Percentiles rank a stretch among this genome's conserved stretches.
These are phyloP conservation scores for Eucalyptus cladocalyx DNA, from an alignment of 345 rosid genomes.

Conservation along the genomic window DNA sequence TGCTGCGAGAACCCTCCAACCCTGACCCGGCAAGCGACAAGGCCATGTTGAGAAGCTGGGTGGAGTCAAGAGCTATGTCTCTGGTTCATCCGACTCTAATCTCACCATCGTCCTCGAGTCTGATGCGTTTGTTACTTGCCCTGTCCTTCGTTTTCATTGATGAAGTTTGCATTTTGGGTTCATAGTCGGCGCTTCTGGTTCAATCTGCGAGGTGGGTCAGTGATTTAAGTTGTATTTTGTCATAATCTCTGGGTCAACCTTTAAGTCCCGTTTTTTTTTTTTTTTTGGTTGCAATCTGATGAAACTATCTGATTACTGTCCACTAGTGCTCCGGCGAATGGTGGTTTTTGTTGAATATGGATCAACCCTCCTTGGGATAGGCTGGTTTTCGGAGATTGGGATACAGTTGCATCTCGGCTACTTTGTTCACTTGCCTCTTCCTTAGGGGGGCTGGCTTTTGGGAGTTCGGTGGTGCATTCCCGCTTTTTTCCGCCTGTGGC, in stretches of 20 bases:
- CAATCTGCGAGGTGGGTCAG: background rate
- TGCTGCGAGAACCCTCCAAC: slow-evolving; percentile 68
- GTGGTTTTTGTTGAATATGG: no score
- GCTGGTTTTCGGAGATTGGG: no score
- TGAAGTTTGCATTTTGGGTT: background rate
- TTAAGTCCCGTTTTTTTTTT: background rate
- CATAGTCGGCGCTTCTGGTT: background rate
- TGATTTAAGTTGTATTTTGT: background rate
- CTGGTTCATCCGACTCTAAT: slow-evolving; percentile 45
- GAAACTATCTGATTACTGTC: background rate
- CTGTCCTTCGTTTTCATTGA: background rate
- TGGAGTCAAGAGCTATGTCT: slow-evolving; percentile 46
- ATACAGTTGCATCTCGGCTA: no score
- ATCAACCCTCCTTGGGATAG: no score
- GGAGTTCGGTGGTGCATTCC: no score
- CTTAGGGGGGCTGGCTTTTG: no score
- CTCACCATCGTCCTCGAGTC: slow-evolving; percentile 43
- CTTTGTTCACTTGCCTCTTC: no score
- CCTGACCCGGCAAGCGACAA: slow-evolving; percentile 18
- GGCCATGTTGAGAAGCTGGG: slow-evolving; percentile 49
- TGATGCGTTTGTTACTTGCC: slow-evolving; percentile 25
- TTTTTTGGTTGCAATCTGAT: background rate
- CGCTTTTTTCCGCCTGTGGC: no score
- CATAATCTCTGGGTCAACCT: background rate
- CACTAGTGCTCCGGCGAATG: no score